Evolutionary conservation across 495 filamentous ascomycete species (phyloP).

Genomic region (Daldinia grandis): DNA sequence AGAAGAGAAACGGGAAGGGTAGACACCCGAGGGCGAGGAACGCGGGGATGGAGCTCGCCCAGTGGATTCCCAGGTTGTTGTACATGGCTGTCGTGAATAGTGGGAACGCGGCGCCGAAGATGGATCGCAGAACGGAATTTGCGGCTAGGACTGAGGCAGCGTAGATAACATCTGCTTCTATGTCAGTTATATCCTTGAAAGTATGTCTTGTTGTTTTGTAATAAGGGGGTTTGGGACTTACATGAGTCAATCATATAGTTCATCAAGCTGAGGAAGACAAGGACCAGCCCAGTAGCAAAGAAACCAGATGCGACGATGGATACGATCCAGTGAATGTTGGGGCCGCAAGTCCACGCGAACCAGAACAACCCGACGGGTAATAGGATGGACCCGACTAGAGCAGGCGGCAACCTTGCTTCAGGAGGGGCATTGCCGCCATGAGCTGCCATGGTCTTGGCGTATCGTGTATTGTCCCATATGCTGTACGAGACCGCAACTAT

Average conservation of each 20-base stretch:
- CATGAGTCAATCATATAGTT: slow-evolving; percentile 82
- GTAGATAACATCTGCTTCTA: slow-evolving; percentile 68
- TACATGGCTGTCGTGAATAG: slow-evolving; percentile 86
- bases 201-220: background rate
- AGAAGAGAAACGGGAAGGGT: slow-evolving; percentile 84
- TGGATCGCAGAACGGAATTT: slow-evolving; percentile 70
- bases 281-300: slow-evolving; percentile 59
- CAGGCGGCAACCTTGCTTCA: slow-evolving; percentile 83
- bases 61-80: slow-evolving; percentile 76
- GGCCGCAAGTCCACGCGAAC: slow-evolving; percentile 68
- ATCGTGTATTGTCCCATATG: slow-evolving; percentile 71
- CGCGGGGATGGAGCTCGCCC: slow-evolving; percentile 79
- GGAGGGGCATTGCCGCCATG: slow-evolving; percentile 65
- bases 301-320: slow-evolving; percentile 56
- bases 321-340: slow-evolving; percentile 62
- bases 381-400: slow-evolving; percentile 66
- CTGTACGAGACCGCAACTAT: slow-evolving; percentile 69
- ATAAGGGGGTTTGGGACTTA: slow-evolving; percentile 8
- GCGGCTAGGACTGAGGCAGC: slow-evolving; percentile 83
- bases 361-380: slow-evolving; percentile 65
- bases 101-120: slow-evolving; percentile 85
- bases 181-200: slow-evolving; percentile 6
- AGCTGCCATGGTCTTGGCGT: slow-evolving; percentile 62
- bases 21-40: slow-evolving; percentile 79
- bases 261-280: slow-evolving; percentile 77